Evolutionary conservation across 176 grass and related monocot species (phyloP).

Genomic region (Panicum miliaceum): DNA sequence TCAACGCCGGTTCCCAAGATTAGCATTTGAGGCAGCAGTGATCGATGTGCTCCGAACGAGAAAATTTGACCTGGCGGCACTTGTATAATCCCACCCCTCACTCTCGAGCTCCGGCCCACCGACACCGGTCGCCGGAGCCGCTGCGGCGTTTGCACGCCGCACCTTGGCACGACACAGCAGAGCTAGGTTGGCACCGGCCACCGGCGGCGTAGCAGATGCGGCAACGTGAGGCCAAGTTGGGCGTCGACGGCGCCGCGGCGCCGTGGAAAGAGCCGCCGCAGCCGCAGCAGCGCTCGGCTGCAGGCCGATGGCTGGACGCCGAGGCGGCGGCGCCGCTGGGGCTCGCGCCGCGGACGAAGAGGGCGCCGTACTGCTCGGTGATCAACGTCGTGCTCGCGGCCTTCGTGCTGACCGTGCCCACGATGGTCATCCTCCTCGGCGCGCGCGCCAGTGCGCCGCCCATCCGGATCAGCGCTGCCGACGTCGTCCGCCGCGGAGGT

Average conservation of each 20-base stretch:
- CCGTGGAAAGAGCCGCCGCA: neutral
- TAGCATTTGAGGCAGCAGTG: neutral
- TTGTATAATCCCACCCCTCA: neutral
- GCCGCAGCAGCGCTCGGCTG: neutral
- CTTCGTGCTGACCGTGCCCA: conserved; percentile 39
- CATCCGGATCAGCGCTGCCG: conserved; percentile 24
- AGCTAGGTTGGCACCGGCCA: neutral
- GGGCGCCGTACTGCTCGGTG: neutral
- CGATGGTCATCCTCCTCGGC: conserved; percentile 38
- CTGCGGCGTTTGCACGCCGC: neutral
- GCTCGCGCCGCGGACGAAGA: neutral
- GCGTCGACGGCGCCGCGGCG: neutral
- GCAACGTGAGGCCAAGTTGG: conserved; percentile 4
- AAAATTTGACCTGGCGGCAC: neutral
- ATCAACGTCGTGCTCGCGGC: conserved; percentile 23
- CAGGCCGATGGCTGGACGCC: neutral
- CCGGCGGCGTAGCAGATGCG: neutral
- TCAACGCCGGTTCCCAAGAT: neutral
- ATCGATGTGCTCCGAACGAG: neutral
- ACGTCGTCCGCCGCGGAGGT: neutral
- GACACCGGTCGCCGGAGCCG: neutral
- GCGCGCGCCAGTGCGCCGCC: neutral
- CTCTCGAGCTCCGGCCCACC: neutral
- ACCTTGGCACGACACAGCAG: neutral
- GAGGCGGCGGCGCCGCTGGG: neutral